phyloP scores from a whole-genome alignment of 371 early-diverging fungal genomes.

The Mucor sp. region DNA sequence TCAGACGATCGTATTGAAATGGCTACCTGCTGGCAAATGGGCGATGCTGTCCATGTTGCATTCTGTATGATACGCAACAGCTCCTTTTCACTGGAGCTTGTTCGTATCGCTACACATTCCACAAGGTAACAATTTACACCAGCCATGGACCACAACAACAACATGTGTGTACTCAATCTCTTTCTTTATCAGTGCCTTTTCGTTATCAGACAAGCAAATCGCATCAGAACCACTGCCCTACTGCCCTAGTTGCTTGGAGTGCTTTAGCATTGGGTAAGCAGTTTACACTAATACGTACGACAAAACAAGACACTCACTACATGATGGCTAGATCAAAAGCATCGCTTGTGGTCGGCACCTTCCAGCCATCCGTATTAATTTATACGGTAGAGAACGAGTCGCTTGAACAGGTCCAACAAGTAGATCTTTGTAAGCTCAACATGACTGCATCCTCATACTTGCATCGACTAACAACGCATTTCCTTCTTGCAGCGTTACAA shows the following conservation, averaged over 20 bases:
- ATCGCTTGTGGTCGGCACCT: constrained; percentile 20
- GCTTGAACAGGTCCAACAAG: constrained; percentile 9
- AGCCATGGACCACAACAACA: too few relatives aligned
- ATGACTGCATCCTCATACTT: neutral
- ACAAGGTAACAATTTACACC: neutral
- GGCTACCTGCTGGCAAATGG: constrained; percentile 15
- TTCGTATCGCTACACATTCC: neutral
- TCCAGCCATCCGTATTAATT: constrained; percentile 8
- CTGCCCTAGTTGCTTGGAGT: constrained; percentile 18
- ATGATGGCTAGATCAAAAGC: constrained; percentile 1
- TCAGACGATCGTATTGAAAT: constrained; percentile 3
- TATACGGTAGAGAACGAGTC: constrained; percentile 4
- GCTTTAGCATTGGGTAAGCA: constrained; percentile 12
- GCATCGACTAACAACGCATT: neutral
- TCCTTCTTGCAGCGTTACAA: neutral
- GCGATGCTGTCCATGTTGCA: constrained; percentile 8
- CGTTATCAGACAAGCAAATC: neutral
- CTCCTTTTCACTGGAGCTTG: neutral
- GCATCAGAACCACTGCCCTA: neutral
- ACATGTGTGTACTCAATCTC: neutral
- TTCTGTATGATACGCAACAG: neutral
- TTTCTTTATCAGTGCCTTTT: neutral
- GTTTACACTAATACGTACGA: too few relatives aligned
- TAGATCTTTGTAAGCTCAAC: constrained; percentile 22
- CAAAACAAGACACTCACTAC: too few relatives aligned